These are phyloP conservation scores for Trichomonascus vanleenenianus DNA, from an alignment of 805 yeast species.

Conservation along the genomic window DNA sequence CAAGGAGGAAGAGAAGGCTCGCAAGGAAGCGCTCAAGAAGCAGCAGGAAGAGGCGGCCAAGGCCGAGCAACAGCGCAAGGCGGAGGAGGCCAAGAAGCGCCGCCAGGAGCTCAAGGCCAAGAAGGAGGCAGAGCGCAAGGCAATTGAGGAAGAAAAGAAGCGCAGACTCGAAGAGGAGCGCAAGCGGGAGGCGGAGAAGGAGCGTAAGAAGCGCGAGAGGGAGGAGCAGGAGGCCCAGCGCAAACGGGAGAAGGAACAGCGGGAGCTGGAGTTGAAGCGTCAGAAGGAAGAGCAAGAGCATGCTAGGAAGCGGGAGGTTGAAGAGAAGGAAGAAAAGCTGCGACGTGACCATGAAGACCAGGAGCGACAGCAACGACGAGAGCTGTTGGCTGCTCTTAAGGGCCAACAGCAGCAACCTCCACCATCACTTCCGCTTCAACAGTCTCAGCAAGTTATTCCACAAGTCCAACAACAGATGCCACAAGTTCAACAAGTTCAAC, in stretches of 20 bases:
- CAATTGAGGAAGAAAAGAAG: conserved; percentile 21
- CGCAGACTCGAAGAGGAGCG: conserved; percentile 10
- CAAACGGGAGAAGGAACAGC: conserved; percentile 23
- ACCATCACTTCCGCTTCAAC: too few species aligned
- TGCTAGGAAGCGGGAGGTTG: conserved; percentile 11
- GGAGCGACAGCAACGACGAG: conserved; percentile 6
- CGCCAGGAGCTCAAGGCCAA: conserved; percentile 26
- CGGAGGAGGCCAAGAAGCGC: conserved; percentile 23
- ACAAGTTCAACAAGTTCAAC: conserved; percentile 5
- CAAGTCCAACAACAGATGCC: neutral
- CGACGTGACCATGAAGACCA: conserved; percentile 6
- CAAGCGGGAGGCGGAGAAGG: conserved; percentile 22
- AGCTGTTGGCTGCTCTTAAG: conserved; percentile 4
- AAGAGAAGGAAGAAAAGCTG: too few species aligned
- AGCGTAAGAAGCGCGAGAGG: conserved; percentile 10
- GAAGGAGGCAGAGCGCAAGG: conserved; percentile 25
- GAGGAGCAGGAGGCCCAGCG: conserved; percentile 8
- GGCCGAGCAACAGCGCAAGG: conserved; percentile 22
- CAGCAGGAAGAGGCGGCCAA: conserved; percentile 23
- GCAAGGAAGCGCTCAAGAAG: conserved; percentile 28
- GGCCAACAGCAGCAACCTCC: conserved; percentile 5
- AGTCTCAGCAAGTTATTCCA: too few species aligned
- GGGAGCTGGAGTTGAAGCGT: conserved; percentile 26
- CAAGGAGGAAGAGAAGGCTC: conserved; percentile 33
- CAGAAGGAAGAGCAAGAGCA: conserved; percentile 20